These are phyloP conservation scores for Pythium aquatile DNA, from an alignment of 352 stramenopile genomes.

Conservation along the genomic window DNA sequence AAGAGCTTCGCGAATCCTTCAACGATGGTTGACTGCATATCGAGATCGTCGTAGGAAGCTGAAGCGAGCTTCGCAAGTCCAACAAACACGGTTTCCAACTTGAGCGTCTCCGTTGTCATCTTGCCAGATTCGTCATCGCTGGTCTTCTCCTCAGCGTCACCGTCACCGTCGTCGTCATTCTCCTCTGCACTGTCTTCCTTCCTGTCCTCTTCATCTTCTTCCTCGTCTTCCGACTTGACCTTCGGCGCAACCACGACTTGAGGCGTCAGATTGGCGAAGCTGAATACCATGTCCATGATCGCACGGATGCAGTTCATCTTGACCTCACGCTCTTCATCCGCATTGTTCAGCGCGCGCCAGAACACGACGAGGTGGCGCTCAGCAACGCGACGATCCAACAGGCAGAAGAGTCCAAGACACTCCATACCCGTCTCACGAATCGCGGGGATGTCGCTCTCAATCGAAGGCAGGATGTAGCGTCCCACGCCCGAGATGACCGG, in stretches of 20 bases:
- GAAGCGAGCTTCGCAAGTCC: constrained; percentile 45
- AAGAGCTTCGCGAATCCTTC: constrained; percentile 78
- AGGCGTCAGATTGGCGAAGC: constrained; percentile 54
- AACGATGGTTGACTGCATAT: constrained; percentile 73
- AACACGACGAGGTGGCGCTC: constrained; percentile 75
- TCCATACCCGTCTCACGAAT: constrained; percentile 72
- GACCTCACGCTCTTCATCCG: constrained; percentile 73
- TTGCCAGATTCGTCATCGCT: constrained; percentile 1
- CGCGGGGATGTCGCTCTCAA: constrained; percentile 73
- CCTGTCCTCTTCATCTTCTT: background rate
- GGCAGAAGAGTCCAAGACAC: constrained; percentile 65
- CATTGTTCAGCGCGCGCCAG: constrained; percentile 75
- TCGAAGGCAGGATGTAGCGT: constrained; percentile 72
- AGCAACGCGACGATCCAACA: constrained; percentile 69
- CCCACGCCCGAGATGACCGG: constrained; percentile 63
- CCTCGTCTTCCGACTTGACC: constrained; percentile 7
- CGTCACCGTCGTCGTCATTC: constrained; percentile 18
- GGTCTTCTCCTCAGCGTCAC: constrained; percentile 23
- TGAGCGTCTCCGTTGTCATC: constrained; percentile 35
- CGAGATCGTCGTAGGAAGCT: constrained; percentile 53
- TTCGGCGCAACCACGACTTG: constrained; percentile 37
- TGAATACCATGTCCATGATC: constrained; percentile 69
- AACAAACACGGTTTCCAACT: constrained; percentile 61
- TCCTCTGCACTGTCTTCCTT: constrained; percentile 24
- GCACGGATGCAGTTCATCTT: constrained; percentile 76